Conservation (phyloP, 2,329 filamentous ascomycete genomes). For the Penicillium olsonii region DNA sequence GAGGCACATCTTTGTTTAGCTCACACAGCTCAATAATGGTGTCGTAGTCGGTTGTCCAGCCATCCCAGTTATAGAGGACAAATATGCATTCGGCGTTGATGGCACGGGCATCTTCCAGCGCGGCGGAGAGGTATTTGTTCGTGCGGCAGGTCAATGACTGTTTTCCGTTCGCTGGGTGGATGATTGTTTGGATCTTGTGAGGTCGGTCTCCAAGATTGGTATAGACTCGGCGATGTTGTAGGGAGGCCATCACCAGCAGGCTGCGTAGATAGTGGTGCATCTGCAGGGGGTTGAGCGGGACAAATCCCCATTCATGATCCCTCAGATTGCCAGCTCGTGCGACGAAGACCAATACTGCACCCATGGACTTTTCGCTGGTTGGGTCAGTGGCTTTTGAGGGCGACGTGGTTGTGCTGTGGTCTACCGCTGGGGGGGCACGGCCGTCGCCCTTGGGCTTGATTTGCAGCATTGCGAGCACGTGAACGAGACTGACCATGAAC, state of each 20-base stretch:
- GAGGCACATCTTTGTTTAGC: neutral
- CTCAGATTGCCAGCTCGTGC: neutral
- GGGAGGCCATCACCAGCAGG: neutral
- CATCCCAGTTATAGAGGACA: conserved; percentile 5
- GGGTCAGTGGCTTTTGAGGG: neutral
- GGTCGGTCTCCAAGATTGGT: neutral
- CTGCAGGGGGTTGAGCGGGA: neutral
- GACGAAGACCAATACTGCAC: conserved; percentile 4
- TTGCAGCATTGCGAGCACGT: neutral
- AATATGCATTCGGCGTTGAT: conserved; percentile 2
- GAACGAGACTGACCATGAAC: neutral
- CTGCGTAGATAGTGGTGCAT: conserved; percentile 8
- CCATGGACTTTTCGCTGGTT: neutral
- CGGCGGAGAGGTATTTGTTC: neutral
- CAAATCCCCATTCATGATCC: neutral
- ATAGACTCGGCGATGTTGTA: conserved; percentile 5
- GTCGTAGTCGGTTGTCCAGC: conserved; percentile 1
- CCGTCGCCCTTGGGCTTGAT: neutral
- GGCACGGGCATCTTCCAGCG: conserved; percentile 3
- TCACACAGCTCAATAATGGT: neutral
- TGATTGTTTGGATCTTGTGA: conserved; percentile 3
- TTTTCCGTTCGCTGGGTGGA: neutral
- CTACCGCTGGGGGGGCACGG: neutral
- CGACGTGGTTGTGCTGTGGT: neutral
- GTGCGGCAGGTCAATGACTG: neutral